Conservation (phyloP, 768 basidiomycete genomes). For the Arthromyces matolae region DNA sequence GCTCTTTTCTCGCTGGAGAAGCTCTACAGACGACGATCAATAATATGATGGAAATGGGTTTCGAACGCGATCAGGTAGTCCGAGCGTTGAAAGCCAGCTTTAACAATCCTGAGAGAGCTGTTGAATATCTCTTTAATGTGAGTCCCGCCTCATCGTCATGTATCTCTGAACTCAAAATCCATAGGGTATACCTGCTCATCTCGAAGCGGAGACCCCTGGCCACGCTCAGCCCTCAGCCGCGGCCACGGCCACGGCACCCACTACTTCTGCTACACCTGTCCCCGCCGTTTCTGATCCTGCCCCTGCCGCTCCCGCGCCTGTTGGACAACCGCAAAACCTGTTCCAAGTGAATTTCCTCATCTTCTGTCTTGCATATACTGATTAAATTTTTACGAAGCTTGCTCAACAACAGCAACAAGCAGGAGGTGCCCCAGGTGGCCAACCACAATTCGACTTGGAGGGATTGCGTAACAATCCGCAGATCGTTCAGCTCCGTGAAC, state of each 20-base stretch:
- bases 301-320: slow-evolving; percentile 27
- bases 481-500: slow-evolving; percentile 67
- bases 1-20: slow-evolving; percentile 72
- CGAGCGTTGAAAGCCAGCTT: slow-evolving; percentile 88
- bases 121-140: slow-evolving; percentile 97
- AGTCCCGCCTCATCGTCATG: slow-evolving; percentile 10
- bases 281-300: slow-evolving; percentile 33
- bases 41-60: slow-evolving; percentile 95
- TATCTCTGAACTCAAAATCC: slow-evolving; percentile 10
- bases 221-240: slow-evolving; percentile 33
- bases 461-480: slow-evolving; percentile 61
- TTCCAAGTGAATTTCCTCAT: slow-evolving; percentile 60
- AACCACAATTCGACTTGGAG: slow-evolving; percentile 38
- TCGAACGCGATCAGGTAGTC: slow-evolving; percentile 77
- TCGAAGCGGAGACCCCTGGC: slow-evolving; percentile 48
- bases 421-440: slow-evolving; percentile 33
- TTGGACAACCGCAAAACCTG: slow-evolving; percentile 69
- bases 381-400: slow-evolving; percentile 37
- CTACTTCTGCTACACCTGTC: slow-evolving; percentile 34
- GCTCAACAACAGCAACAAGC: slow-evolving; percentile 70
- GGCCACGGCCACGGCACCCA: slow-evolving; percentile 32
- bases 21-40: slow-evolving; percentile 73
- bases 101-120: slow-evolving; percentile 97
- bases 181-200: slow-evolving; percentile 78
- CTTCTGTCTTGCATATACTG: not conserved